Evolutionary conservation across 2,329 filamentous ascomycete genomes (phyloP).

Genomic region (Nemania abortiva): DNA sequence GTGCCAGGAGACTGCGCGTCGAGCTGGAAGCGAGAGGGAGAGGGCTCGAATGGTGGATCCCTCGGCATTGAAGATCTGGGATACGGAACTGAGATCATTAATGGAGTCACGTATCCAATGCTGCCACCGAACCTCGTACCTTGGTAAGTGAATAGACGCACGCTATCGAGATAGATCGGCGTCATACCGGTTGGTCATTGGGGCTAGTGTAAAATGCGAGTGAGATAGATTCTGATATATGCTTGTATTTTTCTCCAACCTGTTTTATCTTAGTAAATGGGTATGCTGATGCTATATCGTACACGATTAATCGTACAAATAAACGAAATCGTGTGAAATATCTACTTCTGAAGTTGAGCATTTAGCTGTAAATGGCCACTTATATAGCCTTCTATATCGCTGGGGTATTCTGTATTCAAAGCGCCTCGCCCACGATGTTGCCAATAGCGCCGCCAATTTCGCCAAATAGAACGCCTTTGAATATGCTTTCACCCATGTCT

Average conservation of each 20-base stretch:
- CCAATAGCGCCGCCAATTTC: constrained; percentile 75
- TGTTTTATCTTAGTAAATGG: constrained; percentile 23
- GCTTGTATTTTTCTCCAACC: constrained; percentile 12
- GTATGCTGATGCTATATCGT: constrained; percentile 33
- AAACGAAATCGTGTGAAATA: constrained; percentile 41
- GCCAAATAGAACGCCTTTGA: constrained; percentile 82
- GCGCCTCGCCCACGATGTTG: constrained; percentile 58
- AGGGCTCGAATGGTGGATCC: constrained; percentile 35
- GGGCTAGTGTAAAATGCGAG: not conserved
- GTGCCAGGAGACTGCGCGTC: constrained; percentile 62
- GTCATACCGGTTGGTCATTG: not conserved
- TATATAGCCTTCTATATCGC: constrained; percentile 25
- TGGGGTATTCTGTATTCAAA: constrained; percentile 45
- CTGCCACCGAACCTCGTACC: constrained; percentile 53
- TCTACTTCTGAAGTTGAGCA: constrained; percentile 7
- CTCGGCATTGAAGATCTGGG: constrained; percentile 46
- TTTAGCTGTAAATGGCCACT: constrained; percentile 17
- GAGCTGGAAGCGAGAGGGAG: constrained; percentile 59
- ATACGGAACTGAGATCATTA: constrained; percentile 57
- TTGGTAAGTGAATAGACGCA: constrained; percentile 46
- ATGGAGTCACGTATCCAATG: constrained; percentile 57
- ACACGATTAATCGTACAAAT: constrained; percentile 42
- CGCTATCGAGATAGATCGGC: not conserved
- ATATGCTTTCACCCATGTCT: constrained; percentile 79
- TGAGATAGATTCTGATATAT: constrained; percentile 8